Evolutionary conservation across 2,329 filamentous ascomycete species (phyloP), one percentile per base, ranked within the genome.

Genomic region (Atkinsonella hypoxylon): DNA sequence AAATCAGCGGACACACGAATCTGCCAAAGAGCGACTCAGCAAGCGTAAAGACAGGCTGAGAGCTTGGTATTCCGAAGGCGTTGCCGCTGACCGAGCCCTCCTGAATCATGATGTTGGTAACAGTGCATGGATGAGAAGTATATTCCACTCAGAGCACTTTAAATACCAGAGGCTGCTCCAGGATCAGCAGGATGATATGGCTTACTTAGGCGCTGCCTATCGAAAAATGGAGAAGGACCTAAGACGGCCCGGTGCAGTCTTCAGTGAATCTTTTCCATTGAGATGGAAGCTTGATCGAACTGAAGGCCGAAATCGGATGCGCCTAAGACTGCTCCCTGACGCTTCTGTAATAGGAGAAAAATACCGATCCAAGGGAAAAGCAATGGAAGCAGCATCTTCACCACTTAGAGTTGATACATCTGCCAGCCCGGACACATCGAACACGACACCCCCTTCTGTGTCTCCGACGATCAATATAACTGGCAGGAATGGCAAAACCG

Each of bases 281-380:
- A 94, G 86, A 64, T 98, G 91, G 91, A 89, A 91, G 59, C 78
- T 98, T 13, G 93, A 98, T 62, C 84, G 94, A 59, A 97, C 93
- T 0, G 93, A 98, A 70, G 91, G 93, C 11, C 83, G 90, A 11
- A 95, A 96, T 64, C 83, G 94, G 17, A 97, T 97, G 89, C 82
- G 94, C 15, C 75, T 95, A 59, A 82, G 93, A 30, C 79, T 95
- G 47, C 75, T 96, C 1, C 87, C 90, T 1, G 90, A 96, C 62
- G 79, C 80, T 51, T 78, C 79, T 0, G 73, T 76, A 1, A 76
- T 81, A 22, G 77, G 83, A 49, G 82, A 87, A 51, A 80, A 85
- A 45, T 95, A 90, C 60, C 87, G 90, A 58, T 89, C 93, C 0
- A 97, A 95, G 66, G 76, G 87, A 45, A 88, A 83, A 60, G 71